Evolutionary conservation across 805 yeast genomes (phyloP), one percentile per base, ranked within the genome.

Genomic region (Yarrowia hollandica): DNA sequence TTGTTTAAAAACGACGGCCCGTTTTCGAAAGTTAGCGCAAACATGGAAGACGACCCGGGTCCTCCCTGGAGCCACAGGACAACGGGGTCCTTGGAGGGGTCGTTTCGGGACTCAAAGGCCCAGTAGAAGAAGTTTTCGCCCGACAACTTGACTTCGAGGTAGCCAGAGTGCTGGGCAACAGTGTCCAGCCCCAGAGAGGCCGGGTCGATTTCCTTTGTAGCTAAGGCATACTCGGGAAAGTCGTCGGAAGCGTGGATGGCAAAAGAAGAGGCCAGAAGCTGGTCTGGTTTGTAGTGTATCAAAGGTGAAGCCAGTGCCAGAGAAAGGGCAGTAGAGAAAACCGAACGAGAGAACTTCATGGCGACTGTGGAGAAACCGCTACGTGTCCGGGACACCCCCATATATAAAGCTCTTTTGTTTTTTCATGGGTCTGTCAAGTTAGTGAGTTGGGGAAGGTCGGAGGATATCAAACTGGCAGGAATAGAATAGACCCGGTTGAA

Each of bases 11-110:
- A 79, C 1, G 91, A 78, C n/a, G 94, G 90, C 25, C 95, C 94
- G 67, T 85, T 77, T 68, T 87, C 94, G 68, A 86, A 86, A 68
- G 86, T 84, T 63, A 86, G 77, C 1, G 94, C 94, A 11, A 90
- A 85, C 70, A 86, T 71, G 2, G 92, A 85, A 14, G 90, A 84
- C 70, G 92, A 86, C 1, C 95, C 95, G 42, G 95, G 95, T 3
- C 95, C 95, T 63, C 95, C 95, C 68, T 86, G 87, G 67, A 87
- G 76, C 92, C 94, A 87, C 65, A 88, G 75, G 57, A 88, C 78
- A 34, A 88, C 75, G 1, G 96, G 96, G 72, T 88, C 96, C 61
- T 77, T 86, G 61, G 74, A 73, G 4, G 95, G 94, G 70, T 86
- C 88, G 70, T 84, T 85, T 78, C 92, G 81, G 61, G 90, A 83